Evolutionary conservation across 441 rosid species (phyloP).

Genomic region (Mallotus japonicus): DNA sequence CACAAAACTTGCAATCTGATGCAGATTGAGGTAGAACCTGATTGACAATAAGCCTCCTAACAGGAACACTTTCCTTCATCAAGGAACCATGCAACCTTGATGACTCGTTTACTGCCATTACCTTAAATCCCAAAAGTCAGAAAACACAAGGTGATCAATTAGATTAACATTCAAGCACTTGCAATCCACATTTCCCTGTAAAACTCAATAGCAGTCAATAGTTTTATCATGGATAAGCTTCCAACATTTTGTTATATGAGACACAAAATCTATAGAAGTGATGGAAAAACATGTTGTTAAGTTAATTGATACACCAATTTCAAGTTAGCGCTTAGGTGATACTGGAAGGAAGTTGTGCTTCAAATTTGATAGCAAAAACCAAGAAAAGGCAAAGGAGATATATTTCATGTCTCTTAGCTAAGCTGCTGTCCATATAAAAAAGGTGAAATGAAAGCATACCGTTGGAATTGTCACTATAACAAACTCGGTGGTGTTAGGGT

Average conservation of each 20-base stretch:
- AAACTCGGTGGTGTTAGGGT: conserved; percentile 59
- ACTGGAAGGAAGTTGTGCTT: not conserved
- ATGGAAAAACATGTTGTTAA: not conserved
- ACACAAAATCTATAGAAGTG: not conserved
- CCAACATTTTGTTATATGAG: not conserved
- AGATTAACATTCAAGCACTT: not conserved
- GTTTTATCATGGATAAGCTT: not conserved
- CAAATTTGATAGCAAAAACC: not conserved
- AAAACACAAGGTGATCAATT: conserved; percentile 11
- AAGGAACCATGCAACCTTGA: conserved; percentile 67
- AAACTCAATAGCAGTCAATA: not conserved
- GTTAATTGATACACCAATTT: not conserved
- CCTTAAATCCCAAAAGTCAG: conserved; percentile 33
- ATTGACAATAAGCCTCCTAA: conserved; percentile 60
- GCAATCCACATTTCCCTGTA: not conserved
- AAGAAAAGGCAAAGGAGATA: not conserved
- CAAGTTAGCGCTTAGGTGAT: not conserved
- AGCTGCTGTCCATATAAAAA: conserved; percentile 6
- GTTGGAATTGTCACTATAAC: conserved; percentile 79
- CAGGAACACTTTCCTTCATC: conserved; percentile 64
- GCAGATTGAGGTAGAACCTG: conserved; percentile 60
- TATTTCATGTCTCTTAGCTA: not conserved
- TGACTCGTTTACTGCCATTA: conserved; percentile 74
- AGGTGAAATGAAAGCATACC: conserved; percentile 33
- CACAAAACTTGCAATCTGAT: conserved; percentile 70